Percentiles rank a stretch among this genome's conserved stretches.
Conservation (phyloP, 1,139 yeast species). For the Lodderomyces parapsilosis region DNA sequence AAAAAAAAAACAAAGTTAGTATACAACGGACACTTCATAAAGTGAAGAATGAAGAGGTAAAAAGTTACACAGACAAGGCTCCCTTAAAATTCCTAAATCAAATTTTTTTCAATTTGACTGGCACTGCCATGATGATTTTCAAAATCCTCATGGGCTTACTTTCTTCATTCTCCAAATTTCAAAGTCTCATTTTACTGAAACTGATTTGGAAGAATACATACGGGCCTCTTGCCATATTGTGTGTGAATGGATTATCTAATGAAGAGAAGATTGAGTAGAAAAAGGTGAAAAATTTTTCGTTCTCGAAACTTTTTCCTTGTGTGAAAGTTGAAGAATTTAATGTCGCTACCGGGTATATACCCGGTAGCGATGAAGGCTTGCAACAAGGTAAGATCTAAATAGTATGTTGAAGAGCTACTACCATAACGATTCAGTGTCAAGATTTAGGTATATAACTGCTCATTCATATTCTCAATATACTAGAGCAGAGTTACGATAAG, state of each 20-base stretch:
- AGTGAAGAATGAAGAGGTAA: neutral
- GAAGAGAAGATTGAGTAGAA: conserved; percentile 4
- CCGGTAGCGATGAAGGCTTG: too few relatives aligned
- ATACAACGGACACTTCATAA: neutral
- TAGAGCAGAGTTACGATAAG: too few relatives aligned
- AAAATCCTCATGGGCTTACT: conserved; percentile 14
- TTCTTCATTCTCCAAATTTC: conserved; percentile 5
- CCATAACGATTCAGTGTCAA: too few relatives aligned
- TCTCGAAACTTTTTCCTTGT: too few relatives aligned
- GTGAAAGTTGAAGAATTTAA: too few relatives aligned
- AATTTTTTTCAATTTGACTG: conserved; percentile 17
- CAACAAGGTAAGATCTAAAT: too few relatives aligned
- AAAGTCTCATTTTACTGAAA: conserved; percentile 8
- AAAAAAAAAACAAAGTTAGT: conserved; percentile 5
- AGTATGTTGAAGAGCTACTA: too few relatives aligned
- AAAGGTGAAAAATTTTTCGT: conserved; percentile 8
- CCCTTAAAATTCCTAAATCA: conserved; percentile 25
- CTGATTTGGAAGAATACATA: conserved; percentile 11
- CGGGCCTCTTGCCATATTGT: conserved; percentile 20
- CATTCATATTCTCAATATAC: too few relatives aligned
- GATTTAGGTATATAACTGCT: too few relatives aligned
- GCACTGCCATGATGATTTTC: conserved; percentile 14
- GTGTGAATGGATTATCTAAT: neutral
- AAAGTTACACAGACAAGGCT: conserved; percentile 33
- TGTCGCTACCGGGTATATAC: too few relatives aligned